Evolutionary conservation across 805 yeast species (phyloP), one percentile per base, ranked within the genome.

Genomic region (Kodamaea kaohsiungensis): DNA sequence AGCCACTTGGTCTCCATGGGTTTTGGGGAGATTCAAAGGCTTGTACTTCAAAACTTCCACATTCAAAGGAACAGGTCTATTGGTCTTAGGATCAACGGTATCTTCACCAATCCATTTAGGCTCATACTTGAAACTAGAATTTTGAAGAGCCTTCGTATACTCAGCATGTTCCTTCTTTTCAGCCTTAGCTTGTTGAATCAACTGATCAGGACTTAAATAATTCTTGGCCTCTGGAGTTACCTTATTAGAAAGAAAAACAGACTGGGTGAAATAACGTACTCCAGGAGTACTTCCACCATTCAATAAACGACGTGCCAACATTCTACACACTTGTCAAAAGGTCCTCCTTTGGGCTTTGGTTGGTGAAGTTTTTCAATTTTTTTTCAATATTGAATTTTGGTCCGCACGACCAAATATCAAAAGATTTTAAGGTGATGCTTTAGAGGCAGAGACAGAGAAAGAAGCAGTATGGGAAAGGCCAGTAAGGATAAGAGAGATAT

Each of bases 401-500:
- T 22, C 12, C 35, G 38, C 53, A 51, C 53, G 53, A 51, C 53
- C 49, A 43, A 46, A 25, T 46, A 46, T 46, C 53, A 39, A 37
- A 37, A 45, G 39, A 42, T 50, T 51, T 51, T 51, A 35, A 18
- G 8, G 25, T 22, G 43, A 45, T 46, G 40, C 13, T 25, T 8
- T 10, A 37, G 7, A 10, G 25, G 16, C 18, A 42, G 49, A 51
- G 30, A 6, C 8, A 27, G 42, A 43, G 25, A 22, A 22, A 6
- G 25, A 22, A 22, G 6, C 25, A 22, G 25, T 22, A 92, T 93
- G 98, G 98, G 98, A 45, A 92, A 92, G 68, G 85, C 92, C 61
- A 89, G 96, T 72, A 93, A 93, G 66, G 98, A 93, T 68, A 93
- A 93, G 71, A 79, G 98, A 70, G 98, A 92, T 71, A 73, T 92